phyloP scores from a whole-genome alignment of 495 filamentous ascomycete species.

The Cercophora newfieldiana region DNA sequence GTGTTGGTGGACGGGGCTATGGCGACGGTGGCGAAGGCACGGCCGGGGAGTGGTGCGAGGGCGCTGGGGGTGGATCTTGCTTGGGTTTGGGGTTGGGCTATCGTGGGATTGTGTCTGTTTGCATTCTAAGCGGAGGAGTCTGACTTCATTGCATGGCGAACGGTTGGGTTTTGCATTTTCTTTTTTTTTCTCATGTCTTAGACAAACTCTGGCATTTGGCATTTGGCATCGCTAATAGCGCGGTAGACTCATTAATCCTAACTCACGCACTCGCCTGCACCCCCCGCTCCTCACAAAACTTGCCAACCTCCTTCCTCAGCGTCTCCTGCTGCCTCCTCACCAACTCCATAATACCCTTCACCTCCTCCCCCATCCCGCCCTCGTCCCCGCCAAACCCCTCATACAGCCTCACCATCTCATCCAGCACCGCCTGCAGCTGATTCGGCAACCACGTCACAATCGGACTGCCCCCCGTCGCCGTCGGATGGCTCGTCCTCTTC shows the following conservation, averaged over 20 bases:
- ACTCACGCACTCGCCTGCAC: slow-evolving; percentile 32
- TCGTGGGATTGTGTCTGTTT: slow-evolving; percentile 4
- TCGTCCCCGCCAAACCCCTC: slow-evolving; percentile 46
- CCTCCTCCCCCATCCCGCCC: slow-evolving; percentile 36
- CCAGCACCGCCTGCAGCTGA: slow-evolving; percentile 75
- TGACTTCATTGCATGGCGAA: slow-evolving; percentile 3
- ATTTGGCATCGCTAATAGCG: not conserved
- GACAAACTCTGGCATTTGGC: not conserved
- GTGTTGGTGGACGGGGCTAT: slow-evolving; percentile 44
- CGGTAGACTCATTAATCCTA: not conserved
- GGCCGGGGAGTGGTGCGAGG: slow-evolving; percentile 31
- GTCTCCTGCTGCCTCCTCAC: slow-evolving; percentile 67
- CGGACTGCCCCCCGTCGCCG: slow-evolving; percentile 86
- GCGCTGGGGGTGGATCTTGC: not conserved
- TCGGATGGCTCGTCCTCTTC: slow-evolving; percentile 76
- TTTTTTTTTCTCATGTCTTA: not conserved
- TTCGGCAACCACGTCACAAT: slow-evolving; percentile 92
- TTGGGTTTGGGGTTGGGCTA: not conserved
- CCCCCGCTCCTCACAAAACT: slow-evolving; percentile 73
- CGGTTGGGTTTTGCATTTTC: not conserved
- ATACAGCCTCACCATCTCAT: slow-evolving; percentile 68
- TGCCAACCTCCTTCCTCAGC: slow-evolving; percentile 74
- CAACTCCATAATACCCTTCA: slow-evolving; percentile 66
- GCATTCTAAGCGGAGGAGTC: not conserved
- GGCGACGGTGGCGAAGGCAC: slow-evolving; percentile 61